Evolutionary conservation across 2,329 filamentous ascomycete genomes (phyloP), one percentile per base, ranked within the genome.

Genomic region (Calonectria ilicicola): DNA sequence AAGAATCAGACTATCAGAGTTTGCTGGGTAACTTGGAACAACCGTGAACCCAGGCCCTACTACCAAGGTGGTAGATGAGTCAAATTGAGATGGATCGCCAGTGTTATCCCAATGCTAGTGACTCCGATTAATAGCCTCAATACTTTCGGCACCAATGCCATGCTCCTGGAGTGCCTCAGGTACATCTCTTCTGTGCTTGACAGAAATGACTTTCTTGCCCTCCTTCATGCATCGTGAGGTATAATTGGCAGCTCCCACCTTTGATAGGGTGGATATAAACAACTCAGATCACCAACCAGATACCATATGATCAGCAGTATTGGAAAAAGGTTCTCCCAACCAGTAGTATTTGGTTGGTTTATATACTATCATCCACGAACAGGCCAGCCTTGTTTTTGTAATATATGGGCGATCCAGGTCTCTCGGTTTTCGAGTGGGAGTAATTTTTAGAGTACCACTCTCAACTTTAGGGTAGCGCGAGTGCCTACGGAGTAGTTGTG

Each of bases 101-200:
- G 74, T 74, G 62, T 82, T 80, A 27, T 82, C 81, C 23, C 78
- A 78, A 40, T 82, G 80, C 9, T 74, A 78, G 32, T 82, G 80
- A 21, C 78, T 80, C 79, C 78, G 81, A 10, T 81, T 72, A 6
- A 81, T 71, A 21, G 74, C 77, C 26, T 80, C 76, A 75, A 77
- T 74, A 29, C 35, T 53, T n/a, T 51, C 32, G 29, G 17, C 46
- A 32, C 63, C 67, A 6, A 69, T 46, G n/a, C 26, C 58, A 17
- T 69, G 17, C 21, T 69, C 58, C 27, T 44, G 26, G 14, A 69
- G 58, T 6, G 56, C 32, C 32, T 64, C 35, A 19, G 26, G 58
- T 2, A 69, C 58, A 64, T 69, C 67, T 8, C 38, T 64, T 15
- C 27, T 19, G 12, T 44, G 21, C 3, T 15, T 62, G 26, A 38